phyloP scores from a whole-genome alignment of 2,329 filamentous ascomycete species.

The Ophiostoma quercus region DNA sequence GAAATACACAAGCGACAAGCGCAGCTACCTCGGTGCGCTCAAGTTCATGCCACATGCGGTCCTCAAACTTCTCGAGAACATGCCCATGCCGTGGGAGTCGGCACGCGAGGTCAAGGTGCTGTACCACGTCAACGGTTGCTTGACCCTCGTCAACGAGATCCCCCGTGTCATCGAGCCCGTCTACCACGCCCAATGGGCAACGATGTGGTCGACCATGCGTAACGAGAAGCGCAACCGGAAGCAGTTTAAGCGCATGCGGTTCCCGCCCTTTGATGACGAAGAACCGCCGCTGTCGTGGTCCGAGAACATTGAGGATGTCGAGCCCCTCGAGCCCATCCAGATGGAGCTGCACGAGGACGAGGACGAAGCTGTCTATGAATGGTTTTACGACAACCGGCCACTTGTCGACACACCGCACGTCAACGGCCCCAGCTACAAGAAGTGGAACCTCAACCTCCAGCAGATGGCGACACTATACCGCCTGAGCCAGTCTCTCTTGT shows the following conservation, averaged over 20 bases:
- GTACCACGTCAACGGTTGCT: constrained; percentile 95
- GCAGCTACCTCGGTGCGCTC: constrained; percentile 90
- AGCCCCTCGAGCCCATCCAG: constrained; percentile 94
- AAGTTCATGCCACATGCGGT: constrained; percentile 99
- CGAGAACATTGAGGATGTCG: constrained; percentile 97
- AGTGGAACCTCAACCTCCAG: constrained; percentile 84
- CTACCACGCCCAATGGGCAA: constrained; percentile 97
- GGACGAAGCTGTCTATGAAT: constrained; percentile 85
- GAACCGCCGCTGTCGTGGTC: constrained; percentile 97
- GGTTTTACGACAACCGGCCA: constrained; percentile 94
- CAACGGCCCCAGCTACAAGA: constrained; percentile 94
- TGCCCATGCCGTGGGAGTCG: constrained; percentile 99
- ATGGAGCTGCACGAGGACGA: constrained; percentile 96
- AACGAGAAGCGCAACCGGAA: constrained; percentile 94
- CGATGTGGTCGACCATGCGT: constrained; percentile 98
- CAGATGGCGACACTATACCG: constrained; percentile 97
- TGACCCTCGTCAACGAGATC: constrained; percentile 94
- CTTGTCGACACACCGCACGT: constrained; percentile 88
- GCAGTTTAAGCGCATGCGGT: constrained; percentile 98
- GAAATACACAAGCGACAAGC: constrained; percentile 97
- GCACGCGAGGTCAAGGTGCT: constrained; percentile 93
- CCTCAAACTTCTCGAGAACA: constrained; percentile 94
- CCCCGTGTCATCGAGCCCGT: constrained; percentile 96
- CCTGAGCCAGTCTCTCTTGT: constrained; percentile 82
- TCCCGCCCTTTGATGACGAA: constrained; percentile 97